phyloP scores from a whole-genome alignment of 345 rosid genomes.

The Eucalyptus rudis region DNA sequence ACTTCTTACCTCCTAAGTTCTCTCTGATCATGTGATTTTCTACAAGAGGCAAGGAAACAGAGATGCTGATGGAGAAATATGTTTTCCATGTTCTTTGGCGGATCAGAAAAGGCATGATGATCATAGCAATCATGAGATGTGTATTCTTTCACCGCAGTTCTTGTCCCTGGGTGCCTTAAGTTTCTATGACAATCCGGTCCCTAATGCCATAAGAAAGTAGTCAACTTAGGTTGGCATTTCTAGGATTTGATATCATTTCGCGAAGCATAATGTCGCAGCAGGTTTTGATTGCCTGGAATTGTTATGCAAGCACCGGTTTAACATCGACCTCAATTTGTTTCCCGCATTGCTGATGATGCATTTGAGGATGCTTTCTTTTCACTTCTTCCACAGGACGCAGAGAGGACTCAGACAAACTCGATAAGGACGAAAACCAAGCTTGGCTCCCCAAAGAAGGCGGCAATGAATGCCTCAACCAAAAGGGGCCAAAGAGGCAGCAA shows the following conservation, averaged over 20 bases:
- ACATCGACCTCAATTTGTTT: not conserved
- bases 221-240: not conserved
- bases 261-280: not conserved
- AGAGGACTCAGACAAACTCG: not conserved
- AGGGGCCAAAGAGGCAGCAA: constrained; percentile 51
- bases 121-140: not conserved
- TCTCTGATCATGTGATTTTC: not conserved
- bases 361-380: not conserved
- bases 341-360: not conserved
- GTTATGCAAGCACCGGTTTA: not conserved
- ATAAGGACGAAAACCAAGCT: constrained; percentile 43
- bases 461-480: constrained; percentile 55
- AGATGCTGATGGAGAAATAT: not conserved
- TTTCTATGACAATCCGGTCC: not conserved
- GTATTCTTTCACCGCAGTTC: not conserved
- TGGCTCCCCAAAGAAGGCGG: constrained; percentile 57
- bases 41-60: not conserved
- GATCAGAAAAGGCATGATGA: not conserved
- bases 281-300: not conserved
- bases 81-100: not conserved
- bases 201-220: not conserved
- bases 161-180: not conserved
- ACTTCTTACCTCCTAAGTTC: not conserved
- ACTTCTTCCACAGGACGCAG: not conserved
- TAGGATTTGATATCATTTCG: not conserved